Percentiles rank a stretch among this genome's conserved stretches.
These are phyloP conservation scores for Lagenaria siceraria DNA, from an alignment of 306 rosid species.

Conservation along the genomic window DNA sequence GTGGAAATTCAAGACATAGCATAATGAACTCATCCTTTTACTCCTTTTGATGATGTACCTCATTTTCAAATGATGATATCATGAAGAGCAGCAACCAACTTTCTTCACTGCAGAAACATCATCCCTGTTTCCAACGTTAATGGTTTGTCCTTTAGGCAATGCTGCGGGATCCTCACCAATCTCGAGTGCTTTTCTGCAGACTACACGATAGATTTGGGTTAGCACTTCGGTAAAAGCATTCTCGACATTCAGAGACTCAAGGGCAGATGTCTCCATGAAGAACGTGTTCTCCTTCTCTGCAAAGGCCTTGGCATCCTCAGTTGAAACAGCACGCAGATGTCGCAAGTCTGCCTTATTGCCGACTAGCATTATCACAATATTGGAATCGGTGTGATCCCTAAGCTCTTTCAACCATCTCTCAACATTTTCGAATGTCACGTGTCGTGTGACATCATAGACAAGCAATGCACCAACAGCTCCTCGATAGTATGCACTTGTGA, in stretches of 20 bases:
- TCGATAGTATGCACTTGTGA: constrained; percentile 47
- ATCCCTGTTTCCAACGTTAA: constrained; percentile 38
- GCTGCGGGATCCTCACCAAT: constrained; percentile 35
- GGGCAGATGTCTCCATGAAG: constrained; percentile 50
- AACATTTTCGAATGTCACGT: constrained; percentile 43
- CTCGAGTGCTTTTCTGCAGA: constrained; percentile 42
- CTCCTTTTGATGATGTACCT: constrained; percentile 6
- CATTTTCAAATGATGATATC: constrained; percentile 5
- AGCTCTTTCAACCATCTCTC: constrained; percentile 60
- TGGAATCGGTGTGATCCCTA: constrained; percentile 49
- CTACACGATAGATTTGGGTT: constrained; percentile 35
- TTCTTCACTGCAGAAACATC: constrained; percentile 50
- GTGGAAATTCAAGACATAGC: background rate
- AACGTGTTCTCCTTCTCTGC: constrained; percentile 38
- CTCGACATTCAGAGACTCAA: constrained; percentile 47
- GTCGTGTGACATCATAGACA: constrained; percentile 41
- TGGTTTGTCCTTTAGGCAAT: constrained; percentile 39
- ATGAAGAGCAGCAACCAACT: constrained; percentile 42
- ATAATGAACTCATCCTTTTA: background rate
- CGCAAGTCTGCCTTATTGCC: constrained; percentile 48
- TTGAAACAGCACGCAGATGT: constrained; percentile 37
- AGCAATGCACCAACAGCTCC: constrained; percentile 52
- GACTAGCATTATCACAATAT: constrained; percentile 40
- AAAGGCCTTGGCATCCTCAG: constrained; percentile 41
- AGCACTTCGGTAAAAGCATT: constrained; percentile 42